Conservation (phyloP, 257 asterid genomes). For the Rhazya stricta region DNA sequence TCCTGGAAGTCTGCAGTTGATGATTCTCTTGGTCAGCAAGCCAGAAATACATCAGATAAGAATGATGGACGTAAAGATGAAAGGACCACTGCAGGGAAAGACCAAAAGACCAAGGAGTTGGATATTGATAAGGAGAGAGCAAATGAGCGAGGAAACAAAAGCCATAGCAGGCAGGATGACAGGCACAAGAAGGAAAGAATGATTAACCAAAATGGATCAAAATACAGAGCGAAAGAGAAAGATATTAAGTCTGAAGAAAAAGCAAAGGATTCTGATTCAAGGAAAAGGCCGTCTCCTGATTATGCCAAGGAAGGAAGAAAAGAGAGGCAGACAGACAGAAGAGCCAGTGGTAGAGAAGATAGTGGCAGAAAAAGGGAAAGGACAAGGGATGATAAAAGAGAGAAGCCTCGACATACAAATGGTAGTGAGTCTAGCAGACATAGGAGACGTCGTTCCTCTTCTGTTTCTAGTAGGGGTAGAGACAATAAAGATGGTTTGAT, state of each 20-base stretch:
- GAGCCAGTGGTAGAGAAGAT: conserved; percentile 41
- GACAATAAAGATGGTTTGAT: conserved; percentile 47
- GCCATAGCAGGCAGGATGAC: conserved; percentile 48
- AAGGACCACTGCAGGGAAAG: conserved; percentile 37
- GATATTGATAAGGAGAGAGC: conserved; percentile 42
- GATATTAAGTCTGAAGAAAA: conserved; percentile 48
- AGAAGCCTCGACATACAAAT: conserved; percentile 50
- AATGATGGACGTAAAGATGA: conserved; percentile 40
- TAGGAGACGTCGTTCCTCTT: conserved; percentile 58
- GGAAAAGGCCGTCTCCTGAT: conserved; percentile 54
- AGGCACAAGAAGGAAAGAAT: conserved; percentile 42
- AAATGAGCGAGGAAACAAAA: conserved; percentile 52
- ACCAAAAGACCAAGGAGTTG: conserved; percentile 26
- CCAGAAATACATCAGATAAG: conserved; percentile 42
- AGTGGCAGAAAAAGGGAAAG: conserved; percentile 47
- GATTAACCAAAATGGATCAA: conserved; percentile 42
- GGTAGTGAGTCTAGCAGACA: conserved; percentile 58
- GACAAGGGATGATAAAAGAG: conserved; percentile 55
- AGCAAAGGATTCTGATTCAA: conserved; percentile 56
- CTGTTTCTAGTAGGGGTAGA: conserved; percentile 54
- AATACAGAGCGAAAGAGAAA: conserved; percentile 57
- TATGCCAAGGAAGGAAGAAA: conserved; percentile 46
- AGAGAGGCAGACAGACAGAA: conserved; percentile 45
- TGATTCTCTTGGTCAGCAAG: conserved; percentile 28
- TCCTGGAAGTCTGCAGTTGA: conserved; percentile 29